Evolutionary conservation across 2,329 filamentous ascomycete genomes (phyloP), one percentile per base, ranked within the genome.

Genomic region (Phaeosphaeria sp.): DNA sequence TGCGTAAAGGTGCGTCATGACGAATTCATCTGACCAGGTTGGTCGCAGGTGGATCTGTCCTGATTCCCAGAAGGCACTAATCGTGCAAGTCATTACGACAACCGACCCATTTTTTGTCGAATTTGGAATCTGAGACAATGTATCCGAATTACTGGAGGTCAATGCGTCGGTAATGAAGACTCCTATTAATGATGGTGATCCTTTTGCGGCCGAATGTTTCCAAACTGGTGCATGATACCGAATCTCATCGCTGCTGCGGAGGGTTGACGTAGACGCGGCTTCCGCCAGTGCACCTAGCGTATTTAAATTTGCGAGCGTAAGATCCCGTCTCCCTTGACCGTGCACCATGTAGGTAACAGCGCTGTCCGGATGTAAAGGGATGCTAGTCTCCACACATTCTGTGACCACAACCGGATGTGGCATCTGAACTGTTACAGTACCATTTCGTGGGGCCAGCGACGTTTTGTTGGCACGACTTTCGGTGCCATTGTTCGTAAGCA

Each of bases 371-470:
- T n/a, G 20, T n/a, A 17, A 33, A 30, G 17, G 18, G 33, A 56
- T 49, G 1, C 23, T 7, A 7, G 25, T 17, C 9, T 20, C 18
- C 18, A 17, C 42, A 30, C 47, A 55, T 46, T 33, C 44, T 21
- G 53, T 25, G 36, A 41, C 39, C 21, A 46, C 53, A 11, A 55
- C 53, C 33, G 53, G 53, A 23, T 36, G 47, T 44, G 53, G 17
- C 20, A 55, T n/a, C 20, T 55, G 15, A 17, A 46, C 39, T 41
- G 6, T 46, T 15, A 46, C 21, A 21, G 23, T 55, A 11, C 27
- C 25, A 20, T 55, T 50, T 36, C 3, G 7, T 36, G 30, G 13
- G 30, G 15, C 13, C 20, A 43, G 41, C 41, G 15, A 41, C 36
- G 36, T 41, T 18, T 41, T 27, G 6, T 13, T 27, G n/a, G 15